A percentile compares a stretch with the other conserved stretches of the same genome.
phyloP scores from a whole-genome alignment of 2,329 filamentous ascomycete genomes.

The Tympanopsis confertula region DNA sequence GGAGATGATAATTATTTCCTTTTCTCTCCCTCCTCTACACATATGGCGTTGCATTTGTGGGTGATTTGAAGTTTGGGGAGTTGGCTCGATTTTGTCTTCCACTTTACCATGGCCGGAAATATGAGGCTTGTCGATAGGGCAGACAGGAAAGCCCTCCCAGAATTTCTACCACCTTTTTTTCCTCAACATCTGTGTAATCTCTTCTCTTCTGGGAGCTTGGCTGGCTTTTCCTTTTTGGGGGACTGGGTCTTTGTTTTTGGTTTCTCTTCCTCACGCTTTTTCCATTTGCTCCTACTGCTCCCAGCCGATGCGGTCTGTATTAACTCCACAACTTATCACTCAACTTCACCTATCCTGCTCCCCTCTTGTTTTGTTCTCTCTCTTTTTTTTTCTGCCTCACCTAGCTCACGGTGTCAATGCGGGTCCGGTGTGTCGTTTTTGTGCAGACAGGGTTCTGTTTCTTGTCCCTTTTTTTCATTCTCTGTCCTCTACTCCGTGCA shows the following conservation, averaged over 20 bases:
- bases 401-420: too few species aligned
- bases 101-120: background rate
- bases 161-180: background rate
- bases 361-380: too few species aligned
- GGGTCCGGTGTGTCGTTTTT: too few species aligned
- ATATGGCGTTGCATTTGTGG: too few species aligned
- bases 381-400: too few species aligned
- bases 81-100: background rate
- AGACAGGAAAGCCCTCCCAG: too few species aligned
- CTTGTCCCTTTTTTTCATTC: too few species aligned
- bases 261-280: background rate
- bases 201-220: slow-evolving; percentile 1
- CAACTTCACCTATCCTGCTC: too few species aligned
- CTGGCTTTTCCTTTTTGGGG: background rate
- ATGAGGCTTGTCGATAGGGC: background rate
- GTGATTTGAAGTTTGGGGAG: background rate
- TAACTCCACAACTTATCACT: too few species aligned
- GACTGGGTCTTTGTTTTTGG: background rate
- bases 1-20: background rate
- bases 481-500: too few species aligned
- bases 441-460: too few species aligned
- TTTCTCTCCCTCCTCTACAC: background rate
- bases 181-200: background rate
- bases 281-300: background rate
- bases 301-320: background rate